A percentile compares a stretch with the other conserved stretches of the same genome.
Conservation (phyloP, 2,329 filamentous ascomycete species). For the Neonectria magnoliae region DNA sequence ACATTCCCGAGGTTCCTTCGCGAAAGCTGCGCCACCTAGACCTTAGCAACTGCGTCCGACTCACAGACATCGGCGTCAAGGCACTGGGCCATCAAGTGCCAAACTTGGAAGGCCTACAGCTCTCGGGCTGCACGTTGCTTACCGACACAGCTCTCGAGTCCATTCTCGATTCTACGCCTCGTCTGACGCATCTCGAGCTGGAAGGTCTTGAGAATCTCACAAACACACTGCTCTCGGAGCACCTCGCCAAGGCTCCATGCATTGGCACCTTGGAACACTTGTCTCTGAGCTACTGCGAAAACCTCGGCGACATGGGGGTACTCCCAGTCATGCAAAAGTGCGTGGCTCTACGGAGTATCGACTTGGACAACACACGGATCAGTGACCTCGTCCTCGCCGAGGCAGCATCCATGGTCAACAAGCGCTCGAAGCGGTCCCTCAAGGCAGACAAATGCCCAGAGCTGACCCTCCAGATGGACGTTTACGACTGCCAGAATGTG, state of each 20-base stretch:
- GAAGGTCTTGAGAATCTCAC: slow-evolving; percentile 85
- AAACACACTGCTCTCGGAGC: slow-evolving; percentile 75
- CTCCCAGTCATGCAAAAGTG: slow-evolving; percentile 83
- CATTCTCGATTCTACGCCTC: slow-evolving; percentile 78
- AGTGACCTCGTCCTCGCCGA: slow-evolving; percentile 88
- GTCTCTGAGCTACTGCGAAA: slow-evolving; percentile 90
- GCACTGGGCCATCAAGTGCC: slow-evolving; percentile 79
- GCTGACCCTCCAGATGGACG: slow-evolving; percentile 77
- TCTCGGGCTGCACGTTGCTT: slow-evolving; percentile 80
- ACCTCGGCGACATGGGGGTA: slow-evolving; percentile 84
- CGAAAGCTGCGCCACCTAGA: slow-evolving; percentile 86
- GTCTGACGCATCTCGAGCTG: slow-evolving; percentile 86
- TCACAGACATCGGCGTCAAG: slow-evolving; percentile 79
- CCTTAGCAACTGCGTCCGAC: slow-evolving; percentile 77
- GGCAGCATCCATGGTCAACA: slow-evolving; percentile 81
- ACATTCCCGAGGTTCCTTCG: slow-evolving; percentile 77
- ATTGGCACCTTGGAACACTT: slow-evolving; percentile 78
- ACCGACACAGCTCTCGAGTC: slow-evolving; percentile 78
- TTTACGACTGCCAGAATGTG: slow-evolving; percentile 91
- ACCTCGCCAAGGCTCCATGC: slow-evolving; percentile 81
- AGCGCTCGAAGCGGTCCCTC: slow-evolving; percentile 63
- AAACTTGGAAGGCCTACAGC: slow-evolving; percentile 81
- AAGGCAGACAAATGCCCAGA: slow-evolving; percentile 55
- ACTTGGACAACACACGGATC: slow-evolving; percentile 93
- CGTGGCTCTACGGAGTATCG: slow-evolving; percentile 72